Conservation (phyloP, 805 yeast species). For the Debaryomyces castellii region DNA sequence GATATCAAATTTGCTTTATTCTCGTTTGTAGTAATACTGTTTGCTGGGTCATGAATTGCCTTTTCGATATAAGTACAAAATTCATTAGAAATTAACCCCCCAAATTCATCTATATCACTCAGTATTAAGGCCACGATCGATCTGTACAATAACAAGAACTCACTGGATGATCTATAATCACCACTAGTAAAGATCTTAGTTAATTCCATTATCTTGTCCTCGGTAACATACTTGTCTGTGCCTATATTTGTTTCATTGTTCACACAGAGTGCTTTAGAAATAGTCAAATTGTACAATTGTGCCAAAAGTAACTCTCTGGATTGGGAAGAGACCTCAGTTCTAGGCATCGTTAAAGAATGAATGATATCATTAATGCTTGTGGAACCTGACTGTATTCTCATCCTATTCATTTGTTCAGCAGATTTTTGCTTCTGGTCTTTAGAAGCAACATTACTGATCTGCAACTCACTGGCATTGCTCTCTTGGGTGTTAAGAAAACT, state of each 20-base stretch:
- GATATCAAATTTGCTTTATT: constrained; percentile 38
- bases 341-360: constrained; percentile 35
- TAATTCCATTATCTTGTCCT: constrained; percentile 33
- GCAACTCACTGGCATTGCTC: constrained; percentile 5
- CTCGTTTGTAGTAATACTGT: constrained; percentile 31
- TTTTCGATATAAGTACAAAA: constrained; percentile 23
- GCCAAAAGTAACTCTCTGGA: constrained; percentile 51
- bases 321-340: constrained; percentile 46
- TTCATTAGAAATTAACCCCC: constrained; percentile 33
- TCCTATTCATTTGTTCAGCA: constrained; percentile 30
- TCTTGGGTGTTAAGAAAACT: constrained; percentile 13
- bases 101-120: constrained; percentile 53
- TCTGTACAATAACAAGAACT: constrained; percentile 41
- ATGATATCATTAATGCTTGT: constrained; percentile 47
- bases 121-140: constrained; percentile 42
- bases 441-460: constrained; percentile 8
- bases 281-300: constrained; percentile 48
- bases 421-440: constrained; percentile 25
- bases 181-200: constrained; percentile 29
- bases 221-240: constrained; percentile 36
- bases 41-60: constrained; percentile 36
- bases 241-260: constrained; percentile 37
- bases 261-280: constrained; percentile 38
- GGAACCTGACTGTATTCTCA: constrained; percentile 33
- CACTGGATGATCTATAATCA: constrained; percentile 38